These are phyloP conservation scores for Didymella pinodella DNA, from an alignment of 2,329 filamentous ascomycete genomes.

Conservation along the genomic window DNA sequence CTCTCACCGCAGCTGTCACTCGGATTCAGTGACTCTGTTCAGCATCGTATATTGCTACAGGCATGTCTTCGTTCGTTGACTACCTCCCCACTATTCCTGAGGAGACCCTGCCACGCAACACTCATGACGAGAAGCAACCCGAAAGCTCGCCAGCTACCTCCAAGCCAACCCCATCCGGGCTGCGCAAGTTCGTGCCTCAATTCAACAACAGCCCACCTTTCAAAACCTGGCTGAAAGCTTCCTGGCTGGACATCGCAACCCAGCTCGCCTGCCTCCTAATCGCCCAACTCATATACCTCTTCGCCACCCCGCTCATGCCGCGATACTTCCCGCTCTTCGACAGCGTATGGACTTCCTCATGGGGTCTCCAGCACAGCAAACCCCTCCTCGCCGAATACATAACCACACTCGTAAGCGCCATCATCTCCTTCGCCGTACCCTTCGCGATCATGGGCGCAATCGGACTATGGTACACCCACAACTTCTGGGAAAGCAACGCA, in stretches of 20 bases:
- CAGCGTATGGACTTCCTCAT: slow-evolving; percentile 45
- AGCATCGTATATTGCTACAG: background rate
- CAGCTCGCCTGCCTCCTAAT: slow-evolving; percentile 68
- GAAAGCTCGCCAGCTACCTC: background rate
- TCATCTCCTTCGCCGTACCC: slow-evolving; percentile 69
- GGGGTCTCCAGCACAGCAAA: slow-evolving; percentile 64
- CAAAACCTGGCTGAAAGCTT: slow-evolving; percentile 20
- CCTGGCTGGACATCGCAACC: slow-evolving; percentile 68
- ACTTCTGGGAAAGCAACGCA: slow-evolving; percentile 64
- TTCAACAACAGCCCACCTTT: slow-evolving; percentile 28
- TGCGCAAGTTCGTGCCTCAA: slow-evolving; percentile 7
- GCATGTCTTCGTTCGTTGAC: background rate
- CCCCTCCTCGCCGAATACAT: slow-evolving; percentile 74
- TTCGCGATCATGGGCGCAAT: slow-evolving; percentile 68
- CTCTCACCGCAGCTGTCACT: background rate
- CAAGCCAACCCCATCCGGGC: background rate
- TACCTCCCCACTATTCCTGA: background rate
- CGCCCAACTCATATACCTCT: slow-evolving; percentile 49
- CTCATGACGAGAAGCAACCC: background rate
- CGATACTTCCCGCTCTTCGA: slow-evolving; percentile 62
- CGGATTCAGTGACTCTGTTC: background rate
- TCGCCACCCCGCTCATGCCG: slow-evolving; percentile 63
- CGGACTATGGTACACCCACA: slow-evolving; percentile 64
- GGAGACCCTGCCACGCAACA: background rate
- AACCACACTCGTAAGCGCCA: slow-evolving; percentile 70